Conservation (phyloP, 2,329 filamentous ascomycete genomes). For the Penicillium polonicum region DNA sequence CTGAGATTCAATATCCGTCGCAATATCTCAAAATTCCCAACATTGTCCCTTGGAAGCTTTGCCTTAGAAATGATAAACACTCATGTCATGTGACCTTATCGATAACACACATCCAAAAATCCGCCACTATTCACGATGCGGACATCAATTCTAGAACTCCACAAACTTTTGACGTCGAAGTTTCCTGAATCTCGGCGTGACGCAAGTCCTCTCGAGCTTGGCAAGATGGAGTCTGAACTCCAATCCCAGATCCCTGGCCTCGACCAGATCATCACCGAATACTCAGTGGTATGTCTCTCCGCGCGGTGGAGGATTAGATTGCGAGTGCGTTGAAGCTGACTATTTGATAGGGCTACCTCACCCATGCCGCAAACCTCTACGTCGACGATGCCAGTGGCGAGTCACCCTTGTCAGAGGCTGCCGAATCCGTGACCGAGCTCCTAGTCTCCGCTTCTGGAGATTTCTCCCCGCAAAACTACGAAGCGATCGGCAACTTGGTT, state of each 20-base stretch:
- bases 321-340: slow-evolving; percentile 5
- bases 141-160: slow-evolving; percentile 9
- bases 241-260: slow-evolving; percentile 80
- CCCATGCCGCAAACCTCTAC: slow-evolving; percentile 85
- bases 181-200: not conserved
- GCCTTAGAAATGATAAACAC: not conserved
- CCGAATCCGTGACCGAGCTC: slow-evolving; percentile 78
- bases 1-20: not conserved
- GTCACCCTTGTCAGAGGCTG: slow-evolving; percentile 81
- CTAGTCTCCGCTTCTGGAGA: slow-evolving; percentile 91
- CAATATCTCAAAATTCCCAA: not conserved
- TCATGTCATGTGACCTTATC: slow-evolving; percentile 24
- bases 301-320: not conserved
- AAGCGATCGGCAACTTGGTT: slow-evolving; percentile 77
- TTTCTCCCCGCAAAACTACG: slow-evolving; percentile 67
- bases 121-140: slow-evolving; percentile 21
- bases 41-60: not conserved
- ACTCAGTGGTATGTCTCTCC: slow-evolving; percentile 62
- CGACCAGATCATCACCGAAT: slow-evolving; percentile 85
- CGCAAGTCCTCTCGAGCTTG: not conserved
- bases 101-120: slow-evolving; percentile 25
- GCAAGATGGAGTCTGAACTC: slow-evolving; percentile 80
- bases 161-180: not conserved
- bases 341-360: slow-evolving; percentile 69
- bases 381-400: slow-evolving; percentile 66